Evolutionary conservation across 148 eudicot species (phyloP).

Genomic region (Vaccinium corymbosum): DNA sequence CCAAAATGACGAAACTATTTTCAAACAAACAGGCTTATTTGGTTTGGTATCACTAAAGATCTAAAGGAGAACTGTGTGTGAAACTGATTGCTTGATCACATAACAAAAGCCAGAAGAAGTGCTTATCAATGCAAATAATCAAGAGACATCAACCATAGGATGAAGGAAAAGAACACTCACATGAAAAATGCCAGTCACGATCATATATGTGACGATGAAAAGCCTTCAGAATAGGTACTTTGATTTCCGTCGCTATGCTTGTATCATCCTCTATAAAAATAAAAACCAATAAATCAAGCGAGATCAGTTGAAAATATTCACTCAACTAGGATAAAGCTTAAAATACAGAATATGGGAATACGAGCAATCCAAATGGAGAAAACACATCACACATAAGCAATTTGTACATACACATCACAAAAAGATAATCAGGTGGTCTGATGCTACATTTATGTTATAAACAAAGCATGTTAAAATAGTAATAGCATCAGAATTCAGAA

Average conservation of each 20-base stretch:
- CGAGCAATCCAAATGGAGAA: not conserved
- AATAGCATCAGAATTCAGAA: not conserved
- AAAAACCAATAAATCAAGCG: constrained; percentile 9
- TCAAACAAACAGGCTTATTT: not conserved
- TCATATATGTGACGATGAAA: constrained; percentile 83
- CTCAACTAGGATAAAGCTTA: not conserved
- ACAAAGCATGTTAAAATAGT: not conserved
- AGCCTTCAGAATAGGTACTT: constrained; percentile 72
- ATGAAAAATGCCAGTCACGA: constrained; percentile 83
- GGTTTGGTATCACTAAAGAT: not conserved
- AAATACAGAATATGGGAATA: not conserved
- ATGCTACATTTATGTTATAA: not conserved
- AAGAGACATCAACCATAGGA: not conserved
- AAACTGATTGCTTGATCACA: not conserved
- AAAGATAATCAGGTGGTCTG: not conserved
- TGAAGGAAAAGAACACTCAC: constrained; percentile 41
- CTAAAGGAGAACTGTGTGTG: not conserved
- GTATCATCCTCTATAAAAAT: constrained; percentile 83
- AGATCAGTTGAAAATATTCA: not conserved
- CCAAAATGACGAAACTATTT: not conserved
- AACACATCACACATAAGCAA: not conserved
- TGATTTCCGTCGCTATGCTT: constrained; percentile 72
- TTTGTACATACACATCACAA: not conserved
- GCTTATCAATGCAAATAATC: not conserved
- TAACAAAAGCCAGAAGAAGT: not conserved